A percentile compares a stretch with the other conserved stretches of the same genome.
These are phyloP conservation scores for Penicillium sp. DNA, from an alignment of 2,329 filamentous ascomycete species.

Conservation along the genomic window DNA sequence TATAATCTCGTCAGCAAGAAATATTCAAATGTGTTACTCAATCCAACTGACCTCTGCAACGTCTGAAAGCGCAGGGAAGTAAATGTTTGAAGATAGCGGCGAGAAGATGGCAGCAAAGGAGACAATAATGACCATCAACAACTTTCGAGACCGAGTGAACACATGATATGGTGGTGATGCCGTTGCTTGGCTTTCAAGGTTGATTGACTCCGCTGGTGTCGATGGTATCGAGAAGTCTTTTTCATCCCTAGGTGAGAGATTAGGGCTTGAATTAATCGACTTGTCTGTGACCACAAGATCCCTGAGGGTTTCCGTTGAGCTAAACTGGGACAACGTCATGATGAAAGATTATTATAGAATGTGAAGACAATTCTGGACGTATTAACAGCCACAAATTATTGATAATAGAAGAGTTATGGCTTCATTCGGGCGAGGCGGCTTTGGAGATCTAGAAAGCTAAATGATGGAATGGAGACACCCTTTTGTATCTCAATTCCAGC, in stretches of 20 bases:
- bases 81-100: slow-evolving; percentile 40
- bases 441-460: not conserved
- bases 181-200: slow-evolving; percentile 14
- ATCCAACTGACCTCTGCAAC: slow-evolving; percentile 18
- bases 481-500: slow-evolving; percentile 15
- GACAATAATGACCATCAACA: slow-evolving; percentile 34
- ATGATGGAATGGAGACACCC: slow-evolving; percentile 2
- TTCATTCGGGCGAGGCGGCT: not conserved
- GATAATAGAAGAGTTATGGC: not conserved
- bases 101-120: slow-evolving; percentile 38
- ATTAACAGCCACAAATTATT: slow-evolving; percentile 1
- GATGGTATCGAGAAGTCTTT: slow-evolving; percentile 11
- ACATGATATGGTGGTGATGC: slow-evolving; percentile 24
- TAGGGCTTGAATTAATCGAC: slow-evolving; percentile 13
- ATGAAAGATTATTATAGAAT: slow-evolving; percentile 2
- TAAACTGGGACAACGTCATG: slow-evolving; percentile 9
- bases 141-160: slow-evolving; percentile 30
- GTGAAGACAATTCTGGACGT: not conserved
- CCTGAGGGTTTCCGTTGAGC: slow-evolving; percentile 10
- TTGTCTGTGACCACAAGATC: slow-evolving; percentile 5
- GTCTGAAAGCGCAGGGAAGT: slow-evolving; percentile 36
- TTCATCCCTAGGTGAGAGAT: slow-evolving; percentile 10
- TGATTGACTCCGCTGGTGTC: slow-evolving; percentile 9
- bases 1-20: slow-evolving; percentile 1
- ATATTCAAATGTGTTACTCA: not conserved